Percentiles rank a stretch among this genome's conserved stretches.
phyloP scores from a whole-genome alignment of 495 filamentous ascomycete species.

The Eremomyces bilateralis region DNA sequence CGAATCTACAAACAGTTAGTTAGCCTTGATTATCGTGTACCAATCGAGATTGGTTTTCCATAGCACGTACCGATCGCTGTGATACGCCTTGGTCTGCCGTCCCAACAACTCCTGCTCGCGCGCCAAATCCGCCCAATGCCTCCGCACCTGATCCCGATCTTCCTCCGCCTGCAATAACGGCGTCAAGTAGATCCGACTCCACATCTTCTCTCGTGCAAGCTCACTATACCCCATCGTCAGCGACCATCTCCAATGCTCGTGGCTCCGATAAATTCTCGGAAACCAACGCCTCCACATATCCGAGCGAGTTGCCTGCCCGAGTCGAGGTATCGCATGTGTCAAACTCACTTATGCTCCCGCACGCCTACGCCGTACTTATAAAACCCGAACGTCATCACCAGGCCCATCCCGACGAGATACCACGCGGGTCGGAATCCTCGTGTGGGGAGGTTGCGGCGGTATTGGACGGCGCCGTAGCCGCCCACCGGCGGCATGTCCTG shows the following conservation, averaged over 20 bases:
- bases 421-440: constrained; percentile 68
- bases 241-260: background rate
- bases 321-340: background rate
- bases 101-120: constrained; percentile 80
- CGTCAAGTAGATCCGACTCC: constrained; percentile 79
- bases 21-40: background rate
- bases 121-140: constrained; percentile 64
- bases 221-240: constrained; percentile 33
- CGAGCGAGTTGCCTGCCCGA: no score
- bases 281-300: no score
- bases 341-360: constrained; percentile 64
- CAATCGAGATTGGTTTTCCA: background rate
- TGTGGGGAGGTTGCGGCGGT: constrained; percentile 90
- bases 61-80: constrained; percentile 57
- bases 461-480: constrained; percentile 89
- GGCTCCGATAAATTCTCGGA: no score
- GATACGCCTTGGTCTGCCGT: constrained; percentile 56
- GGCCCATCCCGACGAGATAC: constrained; percentile 51
- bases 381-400: constrained; percentile 71
- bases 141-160: constrained; percentile 77
- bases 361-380: constrained; percentile 60
- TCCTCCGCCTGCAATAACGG: constrained; percentile 87
- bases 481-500: constrained; percentile 87
- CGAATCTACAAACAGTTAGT: constrained; percentile 27
- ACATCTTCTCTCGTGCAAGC: constrained; percentile 90